A percentile compares a stretch with the other conserved stretches of the same genome.
phyloP scores from a whole-genome alignment of 2,329 filamentous ascomycete species.

The Sporothrix brasiliensis region DNA sequence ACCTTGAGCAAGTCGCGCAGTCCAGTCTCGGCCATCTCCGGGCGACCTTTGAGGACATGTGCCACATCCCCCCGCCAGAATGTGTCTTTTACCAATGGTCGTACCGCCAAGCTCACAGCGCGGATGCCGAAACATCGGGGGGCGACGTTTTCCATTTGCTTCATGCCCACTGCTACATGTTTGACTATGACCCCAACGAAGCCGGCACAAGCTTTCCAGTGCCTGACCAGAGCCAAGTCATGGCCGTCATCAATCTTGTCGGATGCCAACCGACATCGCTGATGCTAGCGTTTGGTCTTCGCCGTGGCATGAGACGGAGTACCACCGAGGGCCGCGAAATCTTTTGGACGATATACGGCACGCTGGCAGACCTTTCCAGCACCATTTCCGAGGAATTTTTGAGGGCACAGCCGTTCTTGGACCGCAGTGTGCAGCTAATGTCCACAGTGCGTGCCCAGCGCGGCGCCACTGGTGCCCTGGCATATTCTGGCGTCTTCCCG shows the following conservation, averaged over 20 bases:
- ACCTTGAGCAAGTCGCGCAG: not conserved
- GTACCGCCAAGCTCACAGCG: not conserved
- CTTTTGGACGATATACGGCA: constrained; percentile 19
- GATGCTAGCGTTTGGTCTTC: constrained; percentile 24
- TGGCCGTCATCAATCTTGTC: constrained; percentile 8
- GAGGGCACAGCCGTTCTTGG: not conserved
- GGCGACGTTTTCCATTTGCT: constrained; percentile 25
- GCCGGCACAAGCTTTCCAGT: not conserved
- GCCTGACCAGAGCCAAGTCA: not conserved
- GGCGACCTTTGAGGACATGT: constrained; percentile 8
- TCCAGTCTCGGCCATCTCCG: not conserved
- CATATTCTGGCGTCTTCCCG: constrained; percentile 12
- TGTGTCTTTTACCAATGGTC: constrained; percentile 18
- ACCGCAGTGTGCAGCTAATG: constrained; percentile 23
- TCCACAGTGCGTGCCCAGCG: constrained; percentile 14
- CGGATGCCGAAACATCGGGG: not conserved
- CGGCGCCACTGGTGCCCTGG: not conserved
- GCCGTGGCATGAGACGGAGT: not conserved
- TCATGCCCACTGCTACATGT: constrained; percentile 16
- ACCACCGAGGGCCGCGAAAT: constrained; percentile 11
- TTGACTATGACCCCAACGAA: not conserved
- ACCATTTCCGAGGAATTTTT: not conserved
- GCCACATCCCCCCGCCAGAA: constrained; percentile 19
- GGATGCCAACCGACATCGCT: constrained; percentile 21
- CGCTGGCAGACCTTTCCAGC: not conserved